Base-by-base conservation (phyloP, 176 grass and related monocot species). In the Cymbopogon citratus region DNA sequence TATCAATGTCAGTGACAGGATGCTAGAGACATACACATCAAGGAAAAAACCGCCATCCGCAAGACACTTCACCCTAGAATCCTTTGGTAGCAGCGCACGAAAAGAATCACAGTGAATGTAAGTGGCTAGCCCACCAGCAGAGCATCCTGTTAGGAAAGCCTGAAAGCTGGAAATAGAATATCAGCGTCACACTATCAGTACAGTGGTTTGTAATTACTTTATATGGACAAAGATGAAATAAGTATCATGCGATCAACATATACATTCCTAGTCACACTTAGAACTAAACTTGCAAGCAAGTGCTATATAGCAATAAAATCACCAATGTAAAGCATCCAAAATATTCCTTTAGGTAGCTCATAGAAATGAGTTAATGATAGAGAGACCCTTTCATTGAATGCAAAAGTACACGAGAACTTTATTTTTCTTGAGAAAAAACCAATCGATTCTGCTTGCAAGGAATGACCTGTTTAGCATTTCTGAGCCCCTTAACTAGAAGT, bases 31-130 rank as follows among this genome's bases (percentile, higher is more conserved):
- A 86, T 94, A 94, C 90, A 87, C 80, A 69, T 98, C 78, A 80
- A 97, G 90, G 85, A 94, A 98, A 89, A 98, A 98, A 2, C 90
- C 92, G 25, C 87, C 92, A 87, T 98, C 95, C 15, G 90, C 69
- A 82, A 98, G 87, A 80, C 90, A 98, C 71, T 94, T 92, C 71
- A 92, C 88, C 69, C 69, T 92, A 62, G 84, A 61, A 41, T 84
- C 78, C 70, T 89, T 84, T 76, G 86, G 92, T 26, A 94, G 66
- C 69, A 89, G 83, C 9, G 75, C 71, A 85, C 62, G 79, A 26
- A 94, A 92, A 81, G 87, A 75, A 89, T 98, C 95, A 84, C 92
- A 98, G 85, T 94, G 88, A 83, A 98, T 89, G 51, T 81, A 84
- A 43, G 92, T 94, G 64, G 95, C 92, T 81, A 98, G 74, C 31